Conservation (phyloP, 768 basidiomycete species). For the Coprinopsis strossmayeri region DNA sequence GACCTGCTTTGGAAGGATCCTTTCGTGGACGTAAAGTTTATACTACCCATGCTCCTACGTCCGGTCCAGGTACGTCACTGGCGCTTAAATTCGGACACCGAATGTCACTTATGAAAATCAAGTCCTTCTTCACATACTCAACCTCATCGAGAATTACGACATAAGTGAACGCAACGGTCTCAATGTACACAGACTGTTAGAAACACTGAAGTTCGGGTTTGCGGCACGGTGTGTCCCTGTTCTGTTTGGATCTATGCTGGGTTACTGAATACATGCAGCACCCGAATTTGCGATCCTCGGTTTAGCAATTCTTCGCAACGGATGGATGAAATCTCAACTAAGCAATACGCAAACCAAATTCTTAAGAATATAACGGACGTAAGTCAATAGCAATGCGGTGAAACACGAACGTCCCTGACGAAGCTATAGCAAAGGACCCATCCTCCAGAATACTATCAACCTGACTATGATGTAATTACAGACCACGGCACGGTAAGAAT, state of each 20-base stretch:
- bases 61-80: conserved; percentile 53
- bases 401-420: not conserved
- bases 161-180: conserved; percentile 48
- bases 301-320: conserved; percentile 51
- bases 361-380: conserved; percentile 79
- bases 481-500: conserved; percentile 80
- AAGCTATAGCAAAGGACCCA: conserved; percentile 69
- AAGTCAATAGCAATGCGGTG: too few species aligned
- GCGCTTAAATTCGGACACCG: not conserved
- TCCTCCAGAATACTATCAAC: conserved; percentile 74
- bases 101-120: not conserved
- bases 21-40: conserved; percentile 78
- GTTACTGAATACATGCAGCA: conserved; percentile 35
- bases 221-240: conserved; percentile 32
- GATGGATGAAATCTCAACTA: conserved; percentile 62
- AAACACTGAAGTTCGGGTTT: conserved; percentile 74
- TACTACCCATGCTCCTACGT: conserved; percentile 79
- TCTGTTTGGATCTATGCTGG: not conserved
- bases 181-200: conserved; percentile 75
- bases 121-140: conserved; percentile 90
- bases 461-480: conserved; percentile 64
- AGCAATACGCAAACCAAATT: conserved; percentile 57
- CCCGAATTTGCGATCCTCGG: conserved; percentile 73
- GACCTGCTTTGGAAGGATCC: conserved; percentile 68
- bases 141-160: conserved; percentile 74